Evolutionary conservation across 176 grass and related monocot genomes (phyloP).

Genomic region (Musa itinerans): DNA sequence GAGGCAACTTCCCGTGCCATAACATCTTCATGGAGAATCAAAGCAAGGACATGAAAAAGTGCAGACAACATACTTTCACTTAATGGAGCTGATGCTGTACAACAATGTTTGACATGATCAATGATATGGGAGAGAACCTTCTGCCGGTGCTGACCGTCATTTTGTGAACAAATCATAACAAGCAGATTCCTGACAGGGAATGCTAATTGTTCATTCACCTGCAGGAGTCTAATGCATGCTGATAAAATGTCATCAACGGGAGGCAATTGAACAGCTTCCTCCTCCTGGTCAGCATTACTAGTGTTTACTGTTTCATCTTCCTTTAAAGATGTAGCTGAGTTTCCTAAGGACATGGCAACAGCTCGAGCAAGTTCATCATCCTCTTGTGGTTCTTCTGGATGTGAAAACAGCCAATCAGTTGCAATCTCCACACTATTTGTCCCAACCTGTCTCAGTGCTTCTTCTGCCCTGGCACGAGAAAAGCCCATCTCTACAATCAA

Average conservation of each 20-base stretch:
- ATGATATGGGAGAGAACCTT: conserved; percentile 86
- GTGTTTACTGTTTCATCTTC: conserved; percentile 45
- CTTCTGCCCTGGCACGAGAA: conserved; percentile 83
- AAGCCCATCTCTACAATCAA: conserved; percentile 98
- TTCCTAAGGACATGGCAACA: conserved; percentile 89
- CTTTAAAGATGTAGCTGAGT: conserved; percentile 53
- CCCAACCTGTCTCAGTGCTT: conserved; percentile 85
- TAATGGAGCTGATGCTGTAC: conserved; percentile 29
- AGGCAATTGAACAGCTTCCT: conserved; percentile 69
- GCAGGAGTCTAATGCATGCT: conserved; percentile 67
- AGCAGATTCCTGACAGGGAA: conserved; percentile 90
- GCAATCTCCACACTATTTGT: conserved; percentile 95
- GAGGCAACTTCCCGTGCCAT: conserved; percentile 66
- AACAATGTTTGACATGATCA: conserved; percentile 70
- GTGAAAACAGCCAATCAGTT: conserved; percentile 95
- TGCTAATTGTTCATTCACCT: conserved; percentile 71
- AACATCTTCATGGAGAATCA: conserved; percentile 85
- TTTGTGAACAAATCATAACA: conserved; percentile 82
- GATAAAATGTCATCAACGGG: conserved; percentile 79
- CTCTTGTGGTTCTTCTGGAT: conserved; percentile 90
- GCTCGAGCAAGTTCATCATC: conserved; percentile 97
- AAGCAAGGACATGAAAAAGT: conserved; percentile 83
- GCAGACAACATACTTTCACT: conserved; percentile 53
- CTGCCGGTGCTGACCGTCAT: conserved; percentile 71
- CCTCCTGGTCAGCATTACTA: conserved; percentile 57